These are phyloP conservation scores for Talaromyces piceae DNA, from an alignment of 2,329 filamentous ascomycete genomes.

Conservation along the genomic window DNA sequence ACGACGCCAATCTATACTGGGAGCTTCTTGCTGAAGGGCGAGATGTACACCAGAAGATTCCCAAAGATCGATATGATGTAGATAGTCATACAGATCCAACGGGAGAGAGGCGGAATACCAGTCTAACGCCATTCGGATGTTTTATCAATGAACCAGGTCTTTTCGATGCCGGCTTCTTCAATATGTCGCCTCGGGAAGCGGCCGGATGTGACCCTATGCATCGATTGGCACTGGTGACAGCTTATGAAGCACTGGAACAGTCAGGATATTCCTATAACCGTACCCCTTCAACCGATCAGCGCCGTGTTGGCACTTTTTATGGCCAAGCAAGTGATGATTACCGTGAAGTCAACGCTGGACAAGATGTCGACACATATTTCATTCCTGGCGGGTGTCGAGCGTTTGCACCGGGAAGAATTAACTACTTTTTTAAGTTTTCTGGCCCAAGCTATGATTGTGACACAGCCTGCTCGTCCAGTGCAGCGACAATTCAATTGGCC, in stretches of 20 bases:
- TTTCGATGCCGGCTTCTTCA: conserved; percentile 36
- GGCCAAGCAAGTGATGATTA: conserved; percentile 66
- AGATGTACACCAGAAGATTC: conserved; percentile 38
- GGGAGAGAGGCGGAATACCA: conserved; percentile 26
- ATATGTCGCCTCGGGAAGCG: conserved; percentile 64
- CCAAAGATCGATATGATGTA: conserved; percentile 37
- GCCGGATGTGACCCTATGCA: conserved; percentile 60
- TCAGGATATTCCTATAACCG: conserved; percentile 65
- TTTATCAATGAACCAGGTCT: conserved; percentile 31
- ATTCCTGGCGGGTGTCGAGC: conserved; percentile 53
- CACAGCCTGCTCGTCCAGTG: conserved; percentile 6
- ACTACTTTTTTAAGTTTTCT: conserved; percentile 45
- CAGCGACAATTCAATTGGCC: conserved; percentile 1
- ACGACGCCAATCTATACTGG: conserved; percentile 17
- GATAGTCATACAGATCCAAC: conserved; percentile 27
- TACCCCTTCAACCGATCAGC: conserved; percentile 54
- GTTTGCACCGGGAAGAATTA: conserved; percentile 46
- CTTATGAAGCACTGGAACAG: conserved; percentile 74
- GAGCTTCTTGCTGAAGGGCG: conserved; percentile 24
- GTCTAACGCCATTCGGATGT: conserved; percentile 25
- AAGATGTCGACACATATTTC: conserved; percentile 61
- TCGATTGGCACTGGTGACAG: conserved; percentile 65
- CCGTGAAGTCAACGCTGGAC: conserved; percentile 54
- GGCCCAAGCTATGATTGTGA: conserved; percentile 4
- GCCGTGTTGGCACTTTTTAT: conserved; percentile 63